Evolutionary conservation across 1,284 basidiomycete species (phyloP), one percentile per base, ranked within the genome.

Genomic region (Moniliophthora roreri): DNA sequence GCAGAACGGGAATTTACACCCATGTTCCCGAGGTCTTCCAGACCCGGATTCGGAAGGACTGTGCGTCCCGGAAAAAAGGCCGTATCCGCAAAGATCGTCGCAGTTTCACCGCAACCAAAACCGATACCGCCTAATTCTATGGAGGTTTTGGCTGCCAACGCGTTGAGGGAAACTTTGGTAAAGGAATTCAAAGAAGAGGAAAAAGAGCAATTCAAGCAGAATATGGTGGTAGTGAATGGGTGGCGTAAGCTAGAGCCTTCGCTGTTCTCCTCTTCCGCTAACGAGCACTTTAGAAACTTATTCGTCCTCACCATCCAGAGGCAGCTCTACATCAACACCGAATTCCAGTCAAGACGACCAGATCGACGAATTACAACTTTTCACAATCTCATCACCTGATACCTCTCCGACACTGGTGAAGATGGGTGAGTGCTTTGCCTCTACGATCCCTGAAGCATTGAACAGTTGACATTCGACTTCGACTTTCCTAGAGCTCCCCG

Each of bases 141-240:
- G 16, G 47, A 58, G 2, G 68, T 72, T 24, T 56, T 75, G 8
- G 40, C n/a, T 13, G 15, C 47, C 24, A 11, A 11, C 44, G n/a
- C 5, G 21, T 28, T 46, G 24, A 46, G 15, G 24, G 9, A 13
- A 16, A 36, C 6, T 18, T 15, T 15, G 11, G 59, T 65, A 13
- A 57, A 61, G 10, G 59, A 69, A 35, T 68, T 71, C 18, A 66
- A 74, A 44, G 59, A 74, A 44, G 59, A 68, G 37, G 76, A 77
- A 23, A 67, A 66, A 6, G 75, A 82, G 49, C 48, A 76, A 3
- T 66, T 72, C 21, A 64, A 62, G 28, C 70, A 74, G 50, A 79
- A 81, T 63, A 77, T 87, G 72, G 66, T 73, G 4, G 61, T 84
- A 26, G 74, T 85, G 2, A 72, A 80, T 61, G 84, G 83, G 16